Evolutionary conservation across 148 eudicot species (phyloP), one percentile per base, ranked within the genome.

Genomic region (Rhododendron ovatum): DNA sequence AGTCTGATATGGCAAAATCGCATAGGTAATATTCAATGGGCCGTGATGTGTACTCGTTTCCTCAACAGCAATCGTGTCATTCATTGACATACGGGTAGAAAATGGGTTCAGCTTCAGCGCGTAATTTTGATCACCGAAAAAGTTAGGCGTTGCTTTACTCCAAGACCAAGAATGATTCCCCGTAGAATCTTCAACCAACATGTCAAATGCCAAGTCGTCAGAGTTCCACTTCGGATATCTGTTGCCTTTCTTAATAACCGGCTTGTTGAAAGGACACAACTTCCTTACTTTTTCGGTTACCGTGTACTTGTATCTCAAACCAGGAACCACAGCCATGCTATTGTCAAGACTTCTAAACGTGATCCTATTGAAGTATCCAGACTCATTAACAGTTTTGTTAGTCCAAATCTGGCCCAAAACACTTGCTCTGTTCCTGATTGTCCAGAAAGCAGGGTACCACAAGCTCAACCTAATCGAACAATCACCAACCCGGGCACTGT

Each of bases 361-460:
- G 65, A 83, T 67, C 43, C 13, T 33, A 10, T 41, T 51, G 28
- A 87, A 87, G 61, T 84, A 87, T 28, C 83, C 86, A 0, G 41
- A 30, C 28, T 83, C 86, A 9, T 78, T 28, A 2, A 26, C 82
- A 33, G 63, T 28, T 55, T 79, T 87, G 51, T n/a, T 87, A 3
- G 55, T 83, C 88, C 88, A 87, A 83, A 87, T 87, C 45, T 87
- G 83, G 7, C 88, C 88, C 7, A 61, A 22, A 43, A n/a, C 24
- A 7, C 33, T 24, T 14, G 12, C 6, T 3, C 65, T 87, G 55
- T 67, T 79, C 37, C n/a, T 65, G 28, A 87, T 87, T 78, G 88
- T 30, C 86, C 83, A 69, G 9, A 79, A 61, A 28, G 86, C 77
- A 33, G 83, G 86, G 82, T 22, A 87, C 81, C 53, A 26, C 79